Percentiles rank a stretch among this genome's conserved stretches.
Evolutionary conservation across 768 basidiomycete species (phyloP).

Genomic region (Leucosporidium creatinivorum): DNA sequence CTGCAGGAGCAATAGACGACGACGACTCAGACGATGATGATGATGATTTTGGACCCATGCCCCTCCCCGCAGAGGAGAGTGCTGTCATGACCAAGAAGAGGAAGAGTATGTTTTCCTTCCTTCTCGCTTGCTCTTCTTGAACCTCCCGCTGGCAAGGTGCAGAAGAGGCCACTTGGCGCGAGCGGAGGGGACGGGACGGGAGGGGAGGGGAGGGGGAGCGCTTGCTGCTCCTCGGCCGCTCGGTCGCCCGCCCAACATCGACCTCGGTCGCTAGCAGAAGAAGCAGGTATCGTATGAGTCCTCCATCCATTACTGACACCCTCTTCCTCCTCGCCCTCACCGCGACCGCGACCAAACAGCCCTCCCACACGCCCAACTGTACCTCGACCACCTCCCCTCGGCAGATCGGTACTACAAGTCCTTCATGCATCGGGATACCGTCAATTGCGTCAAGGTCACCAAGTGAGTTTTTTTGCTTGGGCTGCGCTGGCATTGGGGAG

Average conservation of each 20-base stretch:
- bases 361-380: slow-evolving; percentile 84
- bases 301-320: not conserved
- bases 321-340: not conserved
- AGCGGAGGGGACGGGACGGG: too few species aligned
- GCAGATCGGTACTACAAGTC: slow-evolving; percentile 93
- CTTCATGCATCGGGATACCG: slow-evolving; percentile 92
- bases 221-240: too few species aligned
- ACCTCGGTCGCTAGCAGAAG: too few species aligned
- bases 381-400: slow-evolving; percentile 82
- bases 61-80: slow-evolving; percentile 45
- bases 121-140: too few species aligned
- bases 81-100: slow-evolving; percentile 56
- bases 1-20: slow-evolving; percentile 39
- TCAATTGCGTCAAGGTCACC: slow-evolving; percentile 83
- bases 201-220: too few species aligned
- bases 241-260: too few species aligned
- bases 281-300: too few species aligned
- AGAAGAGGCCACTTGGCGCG: too few species aligned
- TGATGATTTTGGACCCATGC: slow-evolving; percentile 85
- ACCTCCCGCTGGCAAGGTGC: too few species aligned
- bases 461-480: slow-evolving; percentile 51
- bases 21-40: slow-evolving; percentile 62
- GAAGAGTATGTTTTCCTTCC: slow-evolving; percentile 64
- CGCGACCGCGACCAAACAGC: slow-evolving; percentile 49
- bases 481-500: not conserved